Evolutionary conservation across 306 rosid species (phyloP), one percentile per base, ranked within the genome.

Genomic region (Prunus fruticosa): DNA sequence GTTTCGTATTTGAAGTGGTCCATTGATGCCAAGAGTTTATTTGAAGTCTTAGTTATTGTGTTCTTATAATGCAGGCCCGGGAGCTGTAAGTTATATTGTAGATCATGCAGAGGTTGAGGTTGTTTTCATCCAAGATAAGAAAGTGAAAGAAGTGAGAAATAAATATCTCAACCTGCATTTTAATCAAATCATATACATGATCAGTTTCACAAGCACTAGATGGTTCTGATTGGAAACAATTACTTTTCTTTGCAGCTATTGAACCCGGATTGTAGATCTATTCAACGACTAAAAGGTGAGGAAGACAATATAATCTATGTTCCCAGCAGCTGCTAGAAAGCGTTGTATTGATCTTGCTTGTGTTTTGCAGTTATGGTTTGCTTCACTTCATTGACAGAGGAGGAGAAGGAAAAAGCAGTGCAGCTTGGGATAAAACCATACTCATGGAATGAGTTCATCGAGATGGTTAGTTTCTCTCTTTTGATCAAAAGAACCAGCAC

Each of bases 361-460:
- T 74, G 76, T 23, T 60, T 80, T 79, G 82, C 90, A 91, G 98
- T 84, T 1, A 52, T 93, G 25, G 88, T 93, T 64, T 85, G 89
- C 91, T 93, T 91, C 90, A 87, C 88, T 79, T 81, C 91, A 18
- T 81, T 91, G 75, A 84, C 91, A 14, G 82, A 79, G 64, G 93
- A 89, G 77, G 91, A 91, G 79, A 88, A 87, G 82, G 75, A 76
- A 12, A 80, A 78, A 65, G 87, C 90, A 43, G 71, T 60, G 28
- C 79, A 23, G 71, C 72, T 83, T 66, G 90, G 93, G 72, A 73
- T 83, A n/a, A 87, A 87, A 85, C 80, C 96, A 51, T 87, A 82
- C 82, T 87, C 97, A 18, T 93, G 97, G 98, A 80, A 83, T 19
- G 93, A 93, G 83, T 91, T 89, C 85, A 78, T 86, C 23, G 71